phyloP scores from a whole-genome alignment of 495 filamentous ascomycete genomes.

The Daldinia concentrica region DNA sequence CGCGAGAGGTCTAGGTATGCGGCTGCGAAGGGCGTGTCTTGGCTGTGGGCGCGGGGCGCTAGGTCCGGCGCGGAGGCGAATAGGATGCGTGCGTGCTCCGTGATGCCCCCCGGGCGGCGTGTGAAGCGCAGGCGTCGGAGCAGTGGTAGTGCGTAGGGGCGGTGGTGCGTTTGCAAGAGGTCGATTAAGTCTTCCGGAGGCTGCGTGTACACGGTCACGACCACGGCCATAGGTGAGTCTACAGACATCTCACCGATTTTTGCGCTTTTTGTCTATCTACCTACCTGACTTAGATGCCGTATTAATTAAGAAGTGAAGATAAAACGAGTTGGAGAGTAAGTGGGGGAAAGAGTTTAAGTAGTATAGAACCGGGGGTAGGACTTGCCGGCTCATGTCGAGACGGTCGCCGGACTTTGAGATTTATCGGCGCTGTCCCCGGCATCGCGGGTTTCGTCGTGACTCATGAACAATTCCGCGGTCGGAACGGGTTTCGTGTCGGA shows the following conservation, averaged over 20 bases:
- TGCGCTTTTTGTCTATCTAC: not conserved
- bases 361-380: not conserved
- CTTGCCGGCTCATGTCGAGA: not conserved
- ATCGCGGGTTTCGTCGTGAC: not conserved
- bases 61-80: slow-evolving; percentile 30
- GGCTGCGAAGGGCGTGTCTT: slow-evolving; percentile 52
- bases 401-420: not conserved
- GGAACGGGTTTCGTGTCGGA: not conserved
- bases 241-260: slow-evolving; percentile 25
- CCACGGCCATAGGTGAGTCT: slow-evolving; percentile 43
- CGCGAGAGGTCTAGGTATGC: slow-evolving; percentile 66
- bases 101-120: slow-evolving; percentile 50
- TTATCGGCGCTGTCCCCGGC: not conserved
- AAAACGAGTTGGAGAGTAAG: not conserved
- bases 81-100: slow-evolving; percentile 49
- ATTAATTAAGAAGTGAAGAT: not conserved
- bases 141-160: slow-evolving; percentile 65
- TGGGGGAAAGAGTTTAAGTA: not conserved
- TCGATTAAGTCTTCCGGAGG: slow-evolving; percentile 51
- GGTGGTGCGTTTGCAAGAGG: slow-evolving; percentile 54
- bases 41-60: slow-evolving; percentile 1
- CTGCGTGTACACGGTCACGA: slow-evolving; percentile 41
- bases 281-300: not conserved
- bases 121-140: slow-evolving; percentile 68
- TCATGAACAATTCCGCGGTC: not conserved